Percentiles rank a stretch among this genome's conserved stretches.
These are phyloP conservation scores for Sporisorium sorghi DNA, from an alignment of 1,284 basidiomycete species.

Conservation along the genomic window DNA sequence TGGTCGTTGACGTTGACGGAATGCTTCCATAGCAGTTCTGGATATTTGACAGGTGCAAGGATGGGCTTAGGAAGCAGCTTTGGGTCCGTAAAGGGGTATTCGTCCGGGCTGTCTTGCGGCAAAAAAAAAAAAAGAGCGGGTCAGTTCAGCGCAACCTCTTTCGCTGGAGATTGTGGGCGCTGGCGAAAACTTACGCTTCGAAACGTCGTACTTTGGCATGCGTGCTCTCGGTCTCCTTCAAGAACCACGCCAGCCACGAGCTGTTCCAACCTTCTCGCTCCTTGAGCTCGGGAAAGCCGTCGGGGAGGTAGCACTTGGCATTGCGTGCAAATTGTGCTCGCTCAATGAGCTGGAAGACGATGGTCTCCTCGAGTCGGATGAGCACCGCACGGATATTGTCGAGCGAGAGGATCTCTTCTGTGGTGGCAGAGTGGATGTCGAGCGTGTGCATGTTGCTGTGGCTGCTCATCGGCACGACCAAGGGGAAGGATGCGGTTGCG, in stretches of 20 bases:
- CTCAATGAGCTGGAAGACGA: conserved; percentile 93
- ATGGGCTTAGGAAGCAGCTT: conserved; percentile 84
- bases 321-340: conserved; percentile 96
- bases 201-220: conserved; percentile 74
- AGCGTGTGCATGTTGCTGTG: conserved; percentile 57
- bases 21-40: conserved; percentile 80
- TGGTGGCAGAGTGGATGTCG: conserved; percentile 55
- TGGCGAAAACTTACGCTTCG: conserved; percentile 36
- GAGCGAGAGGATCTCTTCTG: conserved; percentile 76
- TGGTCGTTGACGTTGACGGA: conserved; percentile 89
- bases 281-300: conserved; percentile 76
- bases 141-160: neutral
- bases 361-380: conserved; percentile 93
- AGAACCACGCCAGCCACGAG: conserved; percentile 96
- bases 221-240: conserved; percentile 91
- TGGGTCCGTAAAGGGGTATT: conserved; percentile 88
- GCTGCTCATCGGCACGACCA: conserved; percentile 36
- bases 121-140: neutral
- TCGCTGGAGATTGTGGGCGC: no score
- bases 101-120: conserved; percentile 76
- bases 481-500: neutral
- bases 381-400: conserved; percentile 88
- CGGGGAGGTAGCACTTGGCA: conserved; percentile 84
- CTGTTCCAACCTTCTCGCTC: conserved; percentile 82
- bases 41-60: conserved; percentile 80